A percentile compares a stretch with the other conserved stretches of the same genome.
These are phyloP conservation scores for Nicotiana rustica DNA, from an alignment of 305 asterid species.

Conservation along the genomic window DNA sequence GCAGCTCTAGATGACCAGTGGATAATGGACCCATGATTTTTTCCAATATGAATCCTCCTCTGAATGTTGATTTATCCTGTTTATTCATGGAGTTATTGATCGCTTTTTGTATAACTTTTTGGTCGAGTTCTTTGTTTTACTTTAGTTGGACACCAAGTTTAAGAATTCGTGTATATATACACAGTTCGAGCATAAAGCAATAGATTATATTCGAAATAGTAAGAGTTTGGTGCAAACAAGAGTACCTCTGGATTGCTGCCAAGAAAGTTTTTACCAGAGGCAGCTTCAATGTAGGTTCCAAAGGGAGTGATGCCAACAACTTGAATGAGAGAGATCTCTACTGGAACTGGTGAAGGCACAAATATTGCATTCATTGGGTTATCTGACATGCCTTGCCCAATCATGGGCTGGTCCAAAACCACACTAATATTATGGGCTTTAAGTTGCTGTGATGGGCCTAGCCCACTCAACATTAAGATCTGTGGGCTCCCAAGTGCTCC, in stretches of 20 bases:
- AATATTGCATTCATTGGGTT: conserved; percentile 91
- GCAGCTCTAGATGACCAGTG: conserved; percentile 65
- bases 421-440: conserved; percentile 59
- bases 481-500: conserved; percentile 99
- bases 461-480: conserved; percentile 77
- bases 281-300: conserved; percentile 84
- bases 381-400: conserved; percentile 92
- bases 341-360: conserved; percentile 75
- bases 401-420: conserved; percentile 67
- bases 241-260: conserved; percentile 62
- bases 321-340: conserved; percentile 82
- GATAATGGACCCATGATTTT: conserved; percentile 79
- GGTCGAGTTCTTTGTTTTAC: conserved; percentile 67
- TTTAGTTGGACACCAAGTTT: conserved; percentile 85
- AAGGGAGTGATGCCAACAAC: conserved; percentile 77
- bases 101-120: conserved; percentile 66
- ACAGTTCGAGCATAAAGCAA: too few species aligned
- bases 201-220: neutral
- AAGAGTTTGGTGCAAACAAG: neutral
- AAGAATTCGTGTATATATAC: neutral
- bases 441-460: conserved; percentile 72
- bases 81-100: conserved; percentile 54
- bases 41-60: conserved; percentile 90
- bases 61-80: conserved; percentile 54
- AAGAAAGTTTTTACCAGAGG: conserved; percentile 84